Conservation (phyloP, 139 green algal genomes). For the Mesotaenium endlicherianum region DNA sequence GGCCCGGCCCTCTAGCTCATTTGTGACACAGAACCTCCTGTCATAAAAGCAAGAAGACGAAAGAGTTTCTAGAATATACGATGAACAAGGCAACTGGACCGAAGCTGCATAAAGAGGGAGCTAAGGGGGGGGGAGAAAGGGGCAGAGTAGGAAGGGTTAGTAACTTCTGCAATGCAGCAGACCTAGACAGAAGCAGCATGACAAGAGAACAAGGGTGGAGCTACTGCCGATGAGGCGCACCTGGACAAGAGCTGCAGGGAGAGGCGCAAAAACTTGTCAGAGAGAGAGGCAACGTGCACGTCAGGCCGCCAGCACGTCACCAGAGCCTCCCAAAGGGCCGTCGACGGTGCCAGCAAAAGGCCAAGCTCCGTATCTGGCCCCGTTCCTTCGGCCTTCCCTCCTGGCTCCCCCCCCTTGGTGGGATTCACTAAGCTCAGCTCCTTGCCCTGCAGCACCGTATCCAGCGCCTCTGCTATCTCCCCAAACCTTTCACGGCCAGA, state of each 20-base stretch:
- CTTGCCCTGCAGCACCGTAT: conserved; percentile 56
- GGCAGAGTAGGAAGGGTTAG: too few relatives aligned
- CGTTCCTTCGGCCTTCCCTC: not conserved
- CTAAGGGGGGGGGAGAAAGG: not conserved
- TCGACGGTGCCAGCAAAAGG: too few relatives aligned
- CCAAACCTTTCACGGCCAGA: conserved; percentile 33
- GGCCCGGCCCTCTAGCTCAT: not conserved
- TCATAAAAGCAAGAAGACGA: not conserved
- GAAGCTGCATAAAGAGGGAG: too few relatives aligned
- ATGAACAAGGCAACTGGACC: too few relatives aligned
- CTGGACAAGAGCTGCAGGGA: conserved; percentile 75
- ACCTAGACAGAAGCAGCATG: too few relatives aligned
- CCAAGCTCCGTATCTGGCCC: conserved; percentile 3
- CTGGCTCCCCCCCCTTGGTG: too few relatives aligned
- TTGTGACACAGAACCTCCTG: not conserved
- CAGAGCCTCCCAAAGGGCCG: conserved; percentile 53
- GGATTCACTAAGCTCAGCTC: too few relatives aligned
- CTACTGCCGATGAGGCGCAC: not conserved
- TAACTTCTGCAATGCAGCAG: too few relatives aligned
- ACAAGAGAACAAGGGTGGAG: not conserved
- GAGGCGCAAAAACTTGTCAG: conserved; percentile 79
- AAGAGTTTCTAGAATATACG: not conserved
- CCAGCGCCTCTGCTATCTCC: conserved; percentile 64
- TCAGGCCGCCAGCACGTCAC: conserved; percentile 53
- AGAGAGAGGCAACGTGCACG: conserved; percentile 71